Evolutionary conservation across 2,329 filamentous ascomycete genomes (phyloP).

Genomic region (Xylariomycetidae sp.): DNA sequence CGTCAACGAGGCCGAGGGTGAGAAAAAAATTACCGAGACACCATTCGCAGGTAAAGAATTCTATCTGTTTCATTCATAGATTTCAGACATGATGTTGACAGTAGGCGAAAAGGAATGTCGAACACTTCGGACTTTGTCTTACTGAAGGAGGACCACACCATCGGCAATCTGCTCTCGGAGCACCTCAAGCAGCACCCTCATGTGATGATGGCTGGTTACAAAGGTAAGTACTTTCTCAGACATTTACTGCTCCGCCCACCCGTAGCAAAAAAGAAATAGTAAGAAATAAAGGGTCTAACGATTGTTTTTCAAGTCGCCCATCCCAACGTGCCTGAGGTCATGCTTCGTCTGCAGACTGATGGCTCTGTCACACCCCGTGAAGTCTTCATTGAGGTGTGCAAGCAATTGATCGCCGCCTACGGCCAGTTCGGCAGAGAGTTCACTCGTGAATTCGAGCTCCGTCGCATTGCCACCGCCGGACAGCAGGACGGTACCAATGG

Average conservation of each 20-base stretch:
- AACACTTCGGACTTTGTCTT: conserved; percentile 95
- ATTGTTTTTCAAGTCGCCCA: conserved; percentile 50
- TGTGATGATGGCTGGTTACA: conserved; percentile 89
- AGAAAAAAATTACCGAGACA: conserved; percentile 90
- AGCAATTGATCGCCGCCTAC: conserved; percentile 76
- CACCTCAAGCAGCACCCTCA: conserved; percentile 81
- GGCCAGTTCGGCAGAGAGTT: conserved; percentile 80
- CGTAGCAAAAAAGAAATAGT: conserved; percentile 6
- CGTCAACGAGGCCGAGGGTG: conserved; percentile 63
- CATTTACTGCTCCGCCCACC: not conserved
- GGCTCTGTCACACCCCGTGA: conserved; percentile 85
- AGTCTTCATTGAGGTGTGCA: conserved; percentile 74
- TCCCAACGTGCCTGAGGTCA: conserved; percentile 56
- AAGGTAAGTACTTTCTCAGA: conserved; percentile 56
- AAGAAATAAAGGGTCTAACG: too few relatives aligned
- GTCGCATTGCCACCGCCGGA: conserved; percentile 73
- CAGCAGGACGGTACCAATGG: conserved; percentile 45
- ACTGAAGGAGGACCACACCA: conserved; percentile 94
- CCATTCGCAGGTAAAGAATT: conserved; percentile 74
- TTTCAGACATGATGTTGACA: not conserved
- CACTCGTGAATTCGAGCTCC: conserved; percentile 84
- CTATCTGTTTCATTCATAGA: not conserved
- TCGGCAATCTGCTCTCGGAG: conserved; percentile 83
- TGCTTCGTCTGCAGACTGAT: conserved; percentile 86
- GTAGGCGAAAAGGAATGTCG: conserved; percentile 64